Conservation (phyloP, 140 eudicot species). For the Eryngium alpinum region DNA sequence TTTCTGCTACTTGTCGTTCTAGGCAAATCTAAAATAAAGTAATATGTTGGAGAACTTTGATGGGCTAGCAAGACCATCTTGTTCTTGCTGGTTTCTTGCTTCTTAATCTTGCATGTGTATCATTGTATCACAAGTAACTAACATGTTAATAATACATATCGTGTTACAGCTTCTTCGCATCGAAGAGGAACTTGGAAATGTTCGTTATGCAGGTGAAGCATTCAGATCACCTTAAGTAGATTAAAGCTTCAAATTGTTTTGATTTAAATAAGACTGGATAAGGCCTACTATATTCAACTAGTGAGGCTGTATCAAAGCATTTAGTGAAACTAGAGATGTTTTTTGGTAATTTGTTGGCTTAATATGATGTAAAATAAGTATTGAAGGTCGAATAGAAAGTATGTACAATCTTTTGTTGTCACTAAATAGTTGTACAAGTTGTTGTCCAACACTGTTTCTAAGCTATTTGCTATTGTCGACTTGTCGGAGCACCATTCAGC, state of each 20-base stretch:
- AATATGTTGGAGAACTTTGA: not conserved
- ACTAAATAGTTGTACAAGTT: not conserved
- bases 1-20: not conserved
- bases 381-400: slow-evolving; percentile 1
- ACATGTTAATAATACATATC: not conserved
- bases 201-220: slow-evolving; percentile 89
- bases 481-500: not conserved
- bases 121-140: not conserved
- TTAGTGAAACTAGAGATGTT: not conserved
- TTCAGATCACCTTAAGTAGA: slow-evolving; percentile 53
- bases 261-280: slow-evolving; percentile 14
- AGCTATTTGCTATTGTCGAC: not conserved
- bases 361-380: slow-evolving; percentile 9
- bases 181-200: slow-evolving; percentile 95
- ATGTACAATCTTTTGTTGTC: not conserved
- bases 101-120: not conserved
- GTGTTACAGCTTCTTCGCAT: slow-evolving; percentile 76
- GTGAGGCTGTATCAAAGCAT: not conserved
- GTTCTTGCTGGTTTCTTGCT: not conserved
- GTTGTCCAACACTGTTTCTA: not conserved
- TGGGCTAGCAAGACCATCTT: not conserved
- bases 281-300: slow-evolving; percentile 11
- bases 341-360: slow-evolving; percentile 26
- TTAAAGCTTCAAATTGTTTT: not conserved
- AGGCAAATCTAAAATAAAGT: not conserved